A percentile compares a stretch with the other conserved stretches of the same genome.
Evolutionary conservation across 73 alveolate genomes (phyloP).

Genomic region (Stentor coeruleus): DNA sequence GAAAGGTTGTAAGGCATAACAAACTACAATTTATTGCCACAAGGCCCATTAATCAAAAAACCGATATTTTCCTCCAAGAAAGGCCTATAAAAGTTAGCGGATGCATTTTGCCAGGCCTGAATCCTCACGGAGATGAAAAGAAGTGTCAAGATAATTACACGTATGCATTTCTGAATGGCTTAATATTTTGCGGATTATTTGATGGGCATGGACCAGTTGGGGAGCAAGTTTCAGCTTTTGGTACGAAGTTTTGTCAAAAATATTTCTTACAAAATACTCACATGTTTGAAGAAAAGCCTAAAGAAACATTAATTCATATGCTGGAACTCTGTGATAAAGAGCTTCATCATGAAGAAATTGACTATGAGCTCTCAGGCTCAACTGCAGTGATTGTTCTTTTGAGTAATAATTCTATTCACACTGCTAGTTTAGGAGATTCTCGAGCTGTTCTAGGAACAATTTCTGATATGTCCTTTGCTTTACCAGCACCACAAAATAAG

Average conservation of each 20-base stretch:
- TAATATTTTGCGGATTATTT: background rate
- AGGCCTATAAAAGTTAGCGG: background rate
- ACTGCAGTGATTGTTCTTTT: background rate
- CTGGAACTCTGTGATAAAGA: constrained; percentile 1
- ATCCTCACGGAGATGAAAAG: background rate
- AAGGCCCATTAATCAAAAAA: constrained; percentile 1
- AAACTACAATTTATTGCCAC: background rate
- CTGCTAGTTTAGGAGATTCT: constrained; percentile 23
- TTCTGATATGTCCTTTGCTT: background rate
- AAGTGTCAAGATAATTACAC: constrained; percentile 2
- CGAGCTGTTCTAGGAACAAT: constrained; percentile 14
- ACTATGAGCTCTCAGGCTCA: constrained; percentile 2
- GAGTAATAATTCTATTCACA: background rate
- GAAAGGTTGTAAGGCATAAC: background rate
- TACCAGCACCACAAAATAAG: background rate
- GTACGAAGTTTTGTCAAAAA: background rate
- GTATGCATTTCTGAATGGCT: background rate
- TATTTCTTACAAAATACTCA: constrained; percentile 21
- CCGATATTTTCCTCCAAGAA: background rate
- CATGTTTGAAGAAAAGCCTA: constrained; percentile 9
- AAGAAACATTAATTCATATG: constrained; percentile 11
- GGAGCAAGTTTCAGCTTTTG: background rate
- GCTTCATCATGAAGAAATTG: background rate
- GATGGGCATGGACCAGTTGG: constrained; percentile 31
- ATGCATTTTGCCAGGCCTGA: background rate